These are phyloP conservation scores for Arabidopsis lyrata DNA, from an alignment of 441 rosid genomes.

Conservation along the genomic window DNA sequence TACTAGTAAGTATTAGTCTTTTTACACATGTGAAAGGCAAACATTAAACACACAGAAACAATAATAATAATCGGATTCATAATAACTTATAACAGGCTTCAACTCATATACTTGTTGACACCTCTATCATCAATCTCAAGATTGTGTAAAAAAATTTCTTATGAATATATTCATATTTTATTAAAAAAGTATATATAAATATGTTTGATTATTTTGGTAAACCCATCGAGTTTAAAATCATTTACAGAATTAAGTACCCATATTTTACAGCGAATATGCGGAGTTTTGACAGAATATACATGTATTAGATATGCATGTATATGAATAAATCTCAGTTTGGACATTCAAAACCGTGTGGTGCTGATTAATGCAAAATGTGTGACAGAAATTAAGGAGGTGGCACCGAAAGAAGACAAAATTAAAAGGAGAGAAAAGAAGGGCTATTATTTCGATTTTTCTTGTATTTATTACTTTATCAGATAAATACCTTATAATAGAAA, in stretches of 20 bases:
- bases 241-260: neutral
- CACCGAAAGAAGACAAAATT: slow-evolving; percentile 49
- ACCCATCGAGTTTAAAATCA: slow-evolving; percentile 23
- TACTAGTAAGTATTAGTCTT: neutral
- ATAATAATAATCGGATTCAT: neutral
- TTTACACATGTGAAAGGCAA: neutral
- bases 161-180: neutral
- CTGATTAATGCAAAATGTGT: slow-evolving; percentile 45
- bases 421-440: slow-evolving; percentile 7
- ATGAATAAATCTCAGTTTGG: slow-evolving; percentile 27
- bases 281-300: slow-evolving; percentile 5
- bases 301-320: slow-evolving; percentile 5
- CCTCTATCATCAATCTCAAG: neutral
- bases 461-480: slow-evolving; percentile 20
- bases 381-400: slow-evolving; percentile 39
- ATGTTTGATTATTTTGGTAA: neutral
- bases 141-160: neutral
- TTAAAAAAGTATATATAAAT: neutral
- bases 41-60: neutral
- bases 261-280: slow-evolving; percentile 5
- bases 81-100: neutral
- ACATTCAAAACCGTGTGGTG: slow-evolving; percentile 44
- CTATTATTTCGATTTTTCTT: slow-evolving; percentile 19
- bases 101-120: slow-evolving; percentile 1
- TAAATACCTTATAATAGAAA: slow-evolving; percentile 9